A percentile compares a stretch with the other conserved stretches of the same genome.
Conservation (phyloP, 805 yeast genomes). For the Metschnikowia shivogae region DNA sequence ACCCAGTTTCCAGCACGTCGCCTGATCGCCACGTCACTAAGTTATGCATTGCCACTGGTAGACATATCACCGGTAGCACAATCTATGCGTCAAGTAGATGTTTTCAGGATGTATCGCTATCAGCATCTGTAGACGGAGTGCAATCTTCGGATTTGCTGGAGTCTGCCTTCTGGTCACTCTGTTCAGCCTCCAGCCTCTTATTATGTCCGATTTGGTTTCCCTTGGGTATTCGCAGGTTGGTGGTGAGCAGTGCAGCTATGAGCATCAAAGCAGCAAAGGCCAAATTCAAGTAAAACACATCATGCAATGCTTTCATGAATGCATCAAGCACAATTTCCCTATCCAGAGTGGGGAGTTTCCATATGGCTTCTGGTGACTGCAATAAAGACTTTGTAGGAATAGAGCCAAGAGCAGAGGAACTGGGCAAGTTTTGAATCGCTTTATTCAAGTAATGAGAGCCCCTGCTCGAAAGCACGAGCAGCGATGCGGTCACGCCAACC, state of each 20-base stretch:
- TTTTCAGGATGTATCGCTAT: not conserved
- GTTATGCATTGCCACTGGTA: too few species aligned
- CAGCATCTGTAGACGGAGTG: not conserved
- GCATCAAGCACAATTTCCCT: slow-evolving; percentile 24
- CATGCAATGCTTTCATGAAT: slow-evolving; percentile 16
- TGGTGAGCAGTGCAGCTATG: slow-evolving; percentile 12
- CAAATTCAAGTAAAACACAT: slow-evolving; percentile 16
- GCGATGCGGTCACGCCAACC: slow-evolving; percentile 29
- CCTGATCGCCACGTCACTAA: too few species aligned
- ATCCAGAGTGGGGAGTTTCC: slow-evolving; percentile 22
- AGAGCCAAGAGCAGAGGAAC: slow-evolving; percentile 3
- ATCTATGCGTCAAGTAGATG: not conserved
- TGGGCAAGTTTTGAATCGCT: slow-evolving; percentile 5
- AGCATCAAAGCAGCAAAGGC: slow-evolving; percentile 14
- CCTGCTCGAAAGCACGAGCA: slow-evolving; percentile 22
- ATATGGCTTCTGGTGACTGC: slow-evolving; percentile 26
- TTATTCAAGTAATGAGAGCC: slow-evolving; percentile 11
- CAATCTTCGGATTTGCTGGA: too few species aligned
- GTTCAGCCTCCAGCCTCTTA: not conserved
- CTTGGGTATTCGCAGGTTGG: slow-evolving; percentile 15
- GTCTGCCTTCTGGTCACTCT: not conserved
- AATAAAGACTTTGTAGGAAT: slow-evolving; percentile 10
- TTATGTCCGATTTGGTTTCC: slow-evolving; percentile 10
- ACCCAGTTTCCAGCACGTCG: too few species aligned
- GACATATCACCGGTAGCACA: too few species aligned